Percentiles rank a stretch among this genome's conserved stretches.
phyloP scores from a whole-genome alignment of 805 yeast species.

The Priceomyces fermenticarens region DNA sequence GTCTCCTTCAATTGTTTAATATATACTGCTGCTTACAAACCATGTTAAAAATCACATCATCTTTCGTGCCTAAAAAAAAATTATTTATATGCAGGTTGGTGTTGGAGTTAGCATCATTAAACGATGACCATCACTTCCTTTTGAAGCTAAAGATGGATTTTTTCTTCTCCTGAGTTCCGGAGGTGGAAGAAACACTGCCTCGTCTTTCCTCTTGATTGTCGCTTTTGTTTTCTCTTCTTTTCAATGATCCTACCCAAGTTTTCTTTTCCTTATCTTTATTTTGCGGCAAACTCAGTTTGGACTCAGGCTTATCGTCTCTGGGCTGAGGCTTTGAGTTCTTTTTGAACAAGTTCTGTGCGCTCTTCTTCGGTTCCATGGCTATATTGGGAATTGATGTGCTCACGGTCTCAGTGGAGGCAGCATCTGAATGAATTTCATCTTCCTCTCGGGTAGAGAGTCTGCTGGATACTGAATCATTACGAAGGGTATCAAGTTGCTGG shows the following conservation, averaged over 20 bases:
- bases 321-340: conserved; percentile 24
- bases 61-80: not conserved
- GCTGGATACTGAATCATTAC: conserved; percentile 9
- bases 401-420: conserved; percentile 12
- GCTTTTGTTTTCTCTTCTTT: conserved; percentile 25
- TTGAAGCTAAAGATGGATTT: conserved; percentile 39
- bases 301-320: conserved; percentile 5
- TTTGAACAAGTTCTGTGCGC: conserved; percentile 19
- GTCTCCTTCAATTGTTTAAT: not conserved
- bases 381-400: not conserved
- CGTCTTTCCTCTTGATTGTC: conserved; percentile 5
- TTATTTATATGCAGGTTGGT: not conserved
- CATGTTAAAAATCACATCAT: conserved; percentile 1
- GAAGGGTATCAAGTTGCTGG: conserved; percentile 8
- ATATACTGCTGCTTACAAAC: not conserved
- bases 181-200: not conserved
- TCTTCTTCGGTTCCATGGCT: conserved; percentile 5
- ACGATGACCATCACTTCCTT: conserved; percentile 14
- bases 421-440: conserved; percentile 4
- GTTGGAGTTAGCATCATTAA: not conserved
- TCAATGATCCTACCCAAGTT: conserved; percentile 39
- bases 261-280: conserved; percentile 28
- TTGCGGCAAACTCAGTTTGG: not conserved
- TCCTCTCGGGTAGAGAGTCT: conserved; percentile 9
- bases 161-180: conserved; percentile 14